phyloP scores from a whole-genome alignment of 2,329 filamentous ascomycete genomes.

The Phyllosticta capitalensis region DNA sequence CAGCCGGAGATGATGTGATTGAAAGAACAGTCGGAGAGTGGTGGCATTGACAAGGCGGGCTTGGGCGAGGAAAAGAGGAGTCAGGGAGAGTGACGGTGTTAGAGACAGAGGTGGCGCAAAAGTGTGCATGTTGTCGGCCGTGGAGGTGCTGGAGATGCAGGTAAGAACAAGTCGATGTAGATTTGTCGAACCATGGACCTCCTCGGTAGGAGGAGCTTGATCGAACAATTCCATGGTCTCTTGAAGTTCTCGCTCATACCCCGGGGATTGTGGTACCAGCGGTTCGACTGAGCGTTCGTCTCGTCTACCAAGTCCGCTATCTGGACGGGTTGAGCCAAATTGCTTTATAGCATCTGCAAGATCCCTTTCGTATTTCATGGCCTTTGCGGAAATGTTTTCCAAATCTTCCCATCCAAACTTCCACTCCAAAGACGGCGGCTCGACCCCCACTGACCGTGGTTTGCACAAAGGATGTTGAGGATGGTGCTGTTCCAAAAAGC shows the following conservation, averaged over 20 bases:
- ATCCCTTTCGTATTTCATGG: slow-evolving; percentile 42
- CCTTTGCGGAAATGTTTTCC: slow-evolving; percentile 51
- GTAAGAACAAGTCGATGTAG: slow-evolving; percentile 10
- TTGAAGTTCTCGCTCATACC: neutral
- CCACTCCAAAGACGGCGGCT: slow-evolving; percentile 55
- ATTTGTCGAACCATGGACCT: neutral
- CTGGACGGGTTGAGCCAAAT: slow-evolving; percentile 17
- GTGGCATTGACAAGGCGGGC: slow-evolving; percentile 67
- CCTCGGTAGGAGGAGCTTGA: neutral
- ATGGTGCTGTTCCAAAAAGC: slow-evolving; percentile 62
- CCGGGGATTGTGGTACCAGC: slow-evolving; percentile 10
- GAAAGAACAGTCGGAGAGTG: slow-evolving; percentile 68
- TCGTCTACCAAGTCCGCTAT: neutral
- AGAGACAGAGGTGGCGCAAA: slow-evolving; percentile 46
- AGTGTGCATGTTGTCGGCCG: slow-evolving; percentile 2
- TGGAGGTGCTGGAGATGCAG: neutral
- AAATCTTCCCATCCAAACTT: slow-evolving; percentile 64
- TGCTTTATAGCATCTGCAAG: slow-evolving; percentile 22
- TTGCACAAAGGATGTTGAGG: slow-evolving; percentile 59
- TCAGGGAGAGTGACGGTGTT: slow-evolving; percentile 62
- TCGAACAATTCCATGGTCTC: slow-evolving; percentile 6
- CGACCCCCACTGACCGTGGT: slow-evolving; percentile 37
- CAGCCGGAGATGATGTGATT: slow-evolving; percentile 57
- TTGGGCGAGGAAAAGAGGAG: slow-evolving; percentile 63
- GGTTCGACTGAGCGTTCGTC: neutral